Base-by-base conservation (phyloP, 257 asterid genomes). In the Solanum bulbocastanum region DNA sequence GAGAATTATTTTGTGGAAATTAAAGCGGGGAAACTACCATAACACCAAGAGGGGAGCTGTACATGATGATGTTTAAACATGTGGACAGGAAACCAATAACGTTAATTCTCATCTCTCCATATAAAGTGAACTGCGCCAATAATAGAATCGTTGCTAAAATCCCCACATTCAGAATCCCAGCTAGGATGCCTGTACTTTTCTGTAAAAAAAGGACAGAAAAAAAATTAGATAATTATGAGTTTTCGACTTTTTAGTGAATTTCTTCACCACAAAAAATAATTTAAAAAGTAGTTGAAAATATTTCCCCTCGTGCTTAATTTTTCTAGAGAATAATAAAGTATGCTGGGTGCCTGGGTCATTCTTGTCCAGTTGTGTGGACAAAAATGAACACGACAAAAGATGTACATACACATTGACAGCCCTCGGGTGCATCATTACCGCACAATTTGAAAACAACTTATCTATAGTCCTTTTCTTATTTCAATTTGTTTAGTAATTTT, bases 11-110 rank as follows among this genome's bases (percentile, higher is more conserved):
- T 85, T 42, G 4, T 23, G 27, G 35, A 62, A 49, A 49, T 49
- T 76, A 32, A 8, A 68, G 60, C 22, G 1, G 46, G 30, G 3
- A 36, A n/a, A 72, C 60, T 93, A 96, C 98, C 98, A 95, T 89
- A 83, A 93, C 95, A 16, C 95, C 90, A 83, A 96, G 98, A 76
- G 99, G 99, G 37, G 99, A 93, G 72, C 86, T 98, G 81, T 95
- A 96, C 99, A 96, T 96, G 85, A 96, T 83, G 87, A 96, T 88
- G 40, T 96, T 95, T 42, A 96, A 93, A 23, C 90, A 97, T 1
- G 98, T 90, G 88, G 95, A 87, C 87, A 96, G 76, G 27, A 90
- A 87, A 30, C 98, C 99, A 73, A 92, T 91, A 3, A 89, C 92
- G 89, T 88, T 65, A 69, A 96, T 95, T 89, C 92, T 93, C 40